These are phyloP conservation scores for Anethum foeniculum DNA, from an alignment of 140 eudicot genomes.

Conservation along the genomic window DNA sequence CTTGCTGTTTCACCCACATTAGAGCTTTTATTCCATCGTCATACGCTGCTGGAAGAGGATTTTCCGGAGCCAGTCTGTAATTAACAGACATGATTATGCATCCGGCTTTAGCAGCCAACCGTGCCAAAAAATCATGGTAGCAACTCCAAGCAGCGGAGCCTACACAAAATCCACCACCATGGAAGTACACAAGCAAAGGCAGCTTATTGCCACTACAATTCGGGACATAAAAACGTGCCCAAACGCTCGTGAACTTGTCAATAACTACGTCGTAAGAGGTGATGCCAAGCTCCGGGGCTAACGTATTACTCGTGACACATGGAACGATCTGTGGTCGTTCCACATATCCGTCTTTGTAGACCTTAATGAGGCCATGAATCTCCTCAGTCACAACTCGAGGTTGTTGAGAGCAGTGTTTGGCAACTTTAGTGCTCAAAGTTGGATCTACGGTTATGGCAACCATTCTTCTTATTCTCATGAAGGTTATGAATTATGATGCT, in stretches of 20 bases:
- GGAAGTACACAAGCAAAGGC: constrained; percentile 59
- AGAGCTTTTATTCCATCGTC: constrained; percentile 48
- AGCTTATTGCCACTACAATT: constrained; percentile 22
- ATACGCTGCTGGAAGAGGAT: constrained; percentile 66
- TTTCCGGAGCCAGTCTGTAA: constrained; percentile 64
- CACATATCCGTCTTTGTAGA: constrained; percentile 66
- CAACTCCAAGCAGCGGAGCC: constrained; percentile 64
- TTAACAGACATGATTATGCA: constrained; percentile 51
- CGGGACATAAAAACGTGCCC: constrained; percentile 55
- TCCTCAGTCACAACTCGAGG: constrained; percentile 40
- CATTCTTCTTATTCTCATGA: constrained; percentile 46
- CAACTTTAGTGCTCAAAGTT: constrained; percentile 27
- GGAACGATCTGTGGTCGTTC: constrained; percentile 54
- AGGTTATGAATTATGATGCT: constrained; percentile 3
- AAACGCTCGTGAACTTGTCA: constrained; percentile 27
- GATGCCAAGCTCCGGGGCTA: constrained; percentile 43
- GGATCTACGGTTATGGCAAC: constrained; percentile 35
- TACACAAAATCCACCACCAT: constrained; percentile 74
- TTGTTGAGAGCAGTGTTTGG: constrained; percentile 28
- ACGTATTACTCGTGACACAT: constrained; percentile 29
- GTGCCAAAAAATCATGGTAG: constrained; percentile 51
- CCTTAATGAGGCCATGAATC: constrained; percentile 52
- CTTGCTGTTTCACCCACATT: constrained; percentile 36
- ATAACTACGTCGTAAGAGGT: constrained; percentile 41
- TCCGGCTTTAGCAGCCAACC: constrained; percentile 37